Conservation (phyloP, 148 eudicot genomes). For the Oxyria digyna region DNA sequence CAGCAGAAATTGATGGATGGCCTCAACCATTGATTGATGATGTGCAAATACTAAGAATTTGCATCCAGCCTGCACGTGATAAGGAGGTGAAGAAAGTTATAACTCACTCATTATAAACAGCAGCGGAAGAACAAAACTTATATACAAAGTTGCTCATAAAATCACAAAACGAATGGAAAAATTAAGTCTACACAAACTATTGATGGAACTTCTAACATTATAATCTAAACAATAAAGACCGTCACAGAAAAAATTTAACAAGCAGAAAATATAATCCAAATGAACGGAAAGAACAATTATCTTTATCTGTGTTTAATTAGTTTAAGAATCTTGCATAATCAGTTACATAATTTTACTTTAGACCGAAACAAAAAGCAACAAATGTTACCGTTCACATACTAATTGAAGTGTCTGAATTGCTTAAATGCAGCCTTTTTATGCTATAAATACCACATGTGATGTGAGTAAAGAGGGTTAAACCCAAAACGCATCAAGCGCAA, state of each 20-base stretch:
- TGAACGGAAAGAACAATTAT: not conserved
- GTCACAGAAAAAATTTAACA: not conserved
- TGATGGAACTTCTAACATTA: not conserved
- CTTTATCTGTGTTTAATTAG: not conserved
- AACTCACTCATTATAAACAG: not conserved
- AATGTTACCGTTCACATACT: not conserved
- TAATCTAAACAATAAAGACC: not conserved
- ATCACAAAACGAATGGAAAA: not conserved
- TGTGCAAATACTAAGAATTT: constrained; percentile 96
- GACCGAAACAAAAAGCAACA: constrained; percentile 1
- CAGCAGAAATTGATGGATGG: constrained; percentile 65
- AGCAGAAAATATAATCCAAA: not conserved
- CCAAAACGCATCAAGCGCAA: constrained; percentile 8
- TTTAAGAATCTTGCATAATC: not conserved
- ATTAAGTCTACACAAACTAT: not conserved
- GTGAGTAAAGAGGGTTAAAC: not conserved
- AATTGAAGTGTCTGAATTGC: not conserved
- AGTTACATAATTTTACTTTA: not conserved
- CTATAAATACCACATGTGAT: not conserved
- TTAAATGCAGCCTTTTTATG: not conserved
- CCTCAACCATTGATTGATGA: constrained; percentile 80
- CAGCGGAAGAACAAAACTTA: not conserved
- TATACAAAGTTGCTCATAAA: not conserved
- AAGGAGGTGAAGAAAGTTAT: constrained; percentile 4
- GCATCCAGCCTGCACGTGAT: constrained; percentile 71